Evolutionary conservation across 2,329 filamentous ascomycete species (phyloP), one percentile per base, ranked within the genome.

Genomic region (Botrytis hyacinthi): DNA sequence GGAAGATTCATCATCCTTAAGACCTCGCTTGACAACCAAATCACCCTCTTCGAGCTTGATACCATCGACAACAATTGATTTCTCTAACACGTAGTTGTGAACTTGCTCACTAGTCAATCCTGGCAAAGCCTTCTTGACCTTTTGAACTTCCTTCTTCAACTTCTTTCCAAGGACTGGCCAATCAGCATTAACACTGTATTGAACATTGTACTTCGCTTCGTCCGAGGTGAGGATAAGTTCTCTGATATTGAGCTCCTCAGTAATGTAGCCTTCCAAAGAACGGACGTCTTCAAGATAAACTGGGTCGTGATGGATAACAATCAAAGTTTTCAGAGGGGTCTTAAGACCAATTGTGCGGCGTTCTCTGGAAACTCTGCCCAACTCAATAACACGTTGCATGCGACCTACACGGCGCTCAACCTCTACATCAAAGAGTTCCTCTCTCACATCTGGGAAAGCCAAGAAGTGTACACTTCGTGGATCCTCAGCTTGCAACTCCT

Each of bases 91-190:
- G 81, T 94, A 99, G 57, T 86, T 84, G 81, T 95, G 93, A 75
- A 97, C 94, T 77, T 97, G 89, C 18, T 93, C 90, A 77, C 91
- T 95, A 32, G 88, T 92, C 67, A 99, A 85, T 57, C 84, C 86
- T 9, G 95, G 95, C 63, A 99, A 85, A 3, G 93, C 94, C 84
- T 95, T 97, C 86, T 97, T 97, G 78, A 98, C 94, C 81, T 92
- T 93, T 77, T 91, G 90, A 77, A 94, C 93, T 80, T 98, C 95
- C 84, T 97, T 98, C 87, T 97, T 97, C 78, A 98, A 88, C 85
- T 98, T 98, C 88, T 97, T 97, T 77, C 96, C 96, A 26, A 99
- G 87, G 3, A 93, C 92, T 22, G 96, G 94, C 92, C 96, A 98
- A 83, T 99, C 96, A 12, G 94, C 95, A 57, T 89, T 90, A 26